Base-by-base conservation (phyloP, 2,329 filamentous ascomycete species). In the Stachybotrys chlorohalonatus region DNA sequence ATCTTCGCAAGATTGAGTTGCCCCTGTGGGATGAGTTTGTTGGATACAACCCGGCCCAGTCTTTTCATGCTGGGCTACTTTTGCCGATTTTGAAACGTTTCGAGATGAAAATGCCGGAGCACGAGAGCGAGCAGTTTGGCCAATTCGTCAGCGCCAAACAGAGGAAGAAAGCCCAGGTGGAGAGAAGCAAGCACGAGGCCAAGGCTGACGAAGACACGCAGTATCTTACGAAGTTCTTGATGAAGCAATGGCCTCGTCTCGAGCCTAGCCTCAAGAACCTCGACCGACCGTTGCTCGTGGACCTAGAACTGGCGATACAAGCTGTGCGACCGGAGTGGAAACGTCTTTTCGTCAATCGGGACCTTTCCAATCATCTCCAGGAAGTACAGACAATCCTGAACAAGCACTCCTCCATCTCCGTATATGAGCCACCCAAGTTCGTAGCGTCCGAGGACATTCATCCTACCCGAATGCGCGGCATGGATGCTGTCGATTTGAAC, bases 301-400 rank as follows among this genome's bases (percentile, higher is more conserved):
- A 65, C 6, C 55, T 65, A 2, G 57, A 53, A 7, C 49, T 55
- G 31, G 63, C 62, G 6, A 48, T 65, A 51, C 58, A 62, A 24
- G 58, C 56, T 6, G 59, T 65, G 11, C 57, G 63, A 3, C 55
- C 63, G 11, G 63, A 65, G 55, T 65, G 62, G 62, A 63, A 52
- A 48, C 59, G 62, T 2, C 45, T 64, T 6, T 63, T 55, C 31
- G 59, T 57, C 54, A 64, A 64, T 24, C 54, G 54, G 48, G 60
- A 63, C 31, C 31, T 64, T 15, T 53, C 57, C 7, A 55, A 57
- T 8, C 59, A 64, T 15, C 45, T 64, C 11, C 49, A 58, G 30
- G 30, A 48, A 2, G 58, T 64, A 1, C 62, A 64, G 46, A 13
- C 32, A 7, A 53, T 64, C n/a, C 55, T 64, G 31, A 55, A 64